phyloP scores from a whole-genome alignment of 2,329 filamentous ascomycete genomes.

The Neoscytalidium dimidiatum region DNA sequence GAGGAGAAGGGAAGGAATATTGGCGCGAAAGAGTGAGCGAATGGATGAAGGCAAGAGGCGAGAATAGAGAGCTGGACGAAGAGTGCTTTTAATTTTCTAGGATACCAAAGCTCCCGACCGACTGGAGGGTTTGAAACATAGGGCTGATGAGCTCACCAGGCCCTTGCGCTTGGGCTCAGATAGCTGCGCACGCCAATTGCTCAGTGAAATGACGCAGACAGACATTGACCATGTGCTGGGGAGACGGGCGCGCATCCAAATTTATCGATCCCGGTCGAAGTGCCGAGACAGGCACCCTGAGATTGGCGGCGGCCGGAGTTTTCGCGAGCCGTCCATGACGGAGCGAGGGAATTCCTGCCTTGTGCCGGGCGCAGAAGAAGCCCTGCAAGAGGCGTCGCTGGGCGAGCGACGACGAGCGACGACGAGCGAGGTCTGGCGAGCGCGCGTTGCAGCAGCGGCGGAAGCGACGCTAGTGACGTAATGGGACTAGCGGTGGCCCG shows the following conservation, averaged over 20 bases:
- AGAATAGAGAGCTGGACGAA: neutral
- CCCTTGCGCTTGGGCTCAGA: neutral
- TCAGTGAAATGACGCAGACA: neutral
- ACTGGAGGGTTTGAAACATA: neutral
- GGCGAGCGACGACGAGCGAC: neutral
- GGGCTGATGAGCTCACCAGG: neutral
- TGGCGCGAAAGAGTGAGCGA: no score
- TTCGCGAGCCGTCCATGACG: neutral
- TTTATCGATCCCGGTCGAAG: neutral
- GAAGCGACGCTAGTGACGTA: conserved; percentile 1
- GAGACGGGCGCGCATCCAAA: neutral
- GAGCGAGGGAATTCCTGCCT: neutral
- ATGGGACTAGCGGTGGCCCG: neutral
- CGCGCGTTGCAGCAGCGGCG: neutral
- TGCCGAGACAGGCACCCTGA: neutral
- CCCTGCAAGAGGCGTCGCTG: neutral
- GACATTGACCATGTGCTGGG: neutral
- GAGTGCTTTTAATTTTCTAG: neutral
- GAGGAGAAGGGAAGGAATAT: no score
- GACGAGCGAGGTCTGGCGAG: neutral
- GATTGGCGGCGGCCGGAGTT: neutral
- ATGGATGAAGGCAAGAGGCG: neutral
- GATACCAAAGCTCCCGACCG: neutral
- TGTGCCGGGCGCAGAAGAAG: neutral
- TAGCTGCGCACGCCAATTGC: neutral